Conservation (phyloP, 345 rosid genomes). For the Hibiscus mutabilis region DNA sequence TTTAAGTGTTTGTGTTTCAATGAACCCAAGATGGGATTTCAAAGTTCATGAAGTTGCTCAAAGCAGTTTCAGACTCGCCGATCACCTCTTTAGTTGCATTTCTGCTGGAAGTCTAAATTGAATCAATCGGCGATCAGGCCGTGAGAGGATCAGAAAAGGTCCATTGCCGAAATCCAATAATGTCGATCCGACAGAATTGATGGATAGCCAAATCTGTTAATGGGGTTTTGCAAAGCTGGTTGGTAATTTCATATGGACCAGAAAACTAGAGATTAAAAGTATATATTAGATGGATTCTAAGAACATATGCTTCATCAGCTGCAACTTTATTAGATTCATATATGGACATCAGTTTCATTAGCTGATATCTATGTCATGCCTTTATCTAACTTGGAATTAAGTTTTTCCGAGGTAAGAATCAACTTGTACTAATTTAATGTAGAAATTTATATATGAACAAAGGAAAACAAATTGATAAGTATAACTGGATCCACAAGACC, state of each 20-base stretch:
- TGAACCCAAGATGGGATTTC: conserved; percentile 22
- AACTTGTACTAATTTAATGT: background rate
- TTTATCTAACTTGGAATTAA: conserved; percentile 19
- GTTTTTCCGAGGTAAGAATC: too few relatives aligned
- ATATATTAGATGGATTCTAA: background rate
- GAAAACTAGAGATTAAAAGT: background rate
- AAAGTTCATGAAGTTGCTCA: conserved; percentile 20
- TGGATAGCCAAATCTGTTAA: conserved; percentile 9
- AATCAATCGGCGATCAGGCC: conserved; percentile 16
- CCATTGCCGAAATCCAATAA: conserved; percentile 17
- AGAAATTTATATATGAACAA: background rate
- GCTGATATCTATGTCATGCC: conserved; percentile 5
- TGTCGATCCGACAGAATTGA: conserved; percentile 21
- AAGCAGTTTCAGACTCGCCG: conserved; percentile 25
- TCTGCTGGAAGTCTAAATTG: conserved; percentile 20
- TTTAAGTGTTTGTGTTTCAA: conserved; percentile 10
- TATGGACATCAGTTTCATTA: background rate
- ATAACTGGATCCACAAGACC: background rate
- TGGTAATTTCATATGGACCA: conserved; percentile 4
- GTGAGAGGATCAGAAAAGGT: conserved; percentile 31
- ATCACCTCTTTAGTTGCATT: conserved; percentile 21
- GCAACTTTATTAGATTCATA: conserved; percentile 4
- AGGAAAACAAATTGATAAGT: background rate
- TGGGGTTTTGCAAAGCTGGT: background rate
- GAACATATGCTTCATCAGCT: conserved; percentile 13